Percentiles rank a stretch among this genome's conserved stretches.
Evolutionary conservation across 176 grass and related monocot genomes (phyloP).

Genomic region (Elymus sibiricus): DNA sequence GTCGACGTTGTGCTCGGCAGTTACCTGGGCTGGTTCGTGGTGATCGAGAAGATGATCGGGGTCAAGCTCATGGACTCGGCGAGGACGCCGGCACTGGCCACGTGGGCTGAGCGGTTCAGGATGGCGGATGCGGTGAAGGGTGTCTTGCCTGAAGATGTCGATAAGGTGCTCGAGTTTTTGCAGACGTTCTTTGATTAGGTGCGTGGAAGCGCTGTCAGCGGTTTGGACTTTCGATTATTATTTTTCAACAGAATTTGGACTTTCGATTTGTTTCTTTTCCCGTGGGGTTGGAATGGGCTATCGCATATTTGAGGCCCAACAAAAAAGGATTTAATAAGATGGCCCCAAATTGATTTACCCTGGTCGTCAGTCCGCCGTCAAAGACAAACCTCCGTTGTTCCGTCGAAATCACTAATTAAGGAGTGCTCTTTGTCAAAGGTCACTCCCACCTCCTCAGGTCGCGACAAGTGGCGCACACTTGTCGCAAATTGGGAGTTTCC

Average conservation of each 20-base stretch:
- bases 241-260: background rate
- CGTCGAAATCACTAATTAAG: too few relatives aligned
- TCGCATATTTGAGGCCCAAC: background rate
- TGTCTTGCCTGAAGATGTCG: slow-evolving; percentile 35
- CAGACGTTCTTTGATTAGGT: slow-evolving; percentile 32
- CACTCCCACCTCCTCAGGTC: too few relatives aligned
- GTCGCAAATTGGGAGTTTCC: too few relatives aligned
- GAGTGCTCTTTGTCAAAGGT: too few relatives aligned
- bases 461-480: too few relatives aligned
- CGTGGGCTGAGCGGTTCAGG: slow-evolving; percentile 31
- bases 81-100: slow-evolving; percentile 25
- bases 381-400: too few relatives aligned
- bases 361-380: too few relatives aligned
- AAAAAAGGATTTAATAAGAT: background rate
- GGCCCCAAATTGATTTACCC: too few relatives aligned
- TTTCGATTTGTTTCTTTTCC: background rate
- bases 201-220: background rate
- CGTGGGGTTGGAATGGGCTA: background rate
- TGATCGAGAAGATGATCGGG: slow-evolving; percentile 38
- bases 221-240: background rate
- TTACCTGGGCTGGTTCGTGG: slow-evolving; percentile 42
- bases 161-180: slow-evolving; percentile 36
- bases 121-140: slow-evolving; percentile 1
- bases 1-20: slow-evolving; percentile 38
- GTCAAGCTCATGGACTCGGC: slow-evolving; percentile 22